Evolutionary conservation across 306 rosid species (phyloP), one percentile per base, ranked within the genome.

Genomic region (Erythrophleum fordii): DNA sequence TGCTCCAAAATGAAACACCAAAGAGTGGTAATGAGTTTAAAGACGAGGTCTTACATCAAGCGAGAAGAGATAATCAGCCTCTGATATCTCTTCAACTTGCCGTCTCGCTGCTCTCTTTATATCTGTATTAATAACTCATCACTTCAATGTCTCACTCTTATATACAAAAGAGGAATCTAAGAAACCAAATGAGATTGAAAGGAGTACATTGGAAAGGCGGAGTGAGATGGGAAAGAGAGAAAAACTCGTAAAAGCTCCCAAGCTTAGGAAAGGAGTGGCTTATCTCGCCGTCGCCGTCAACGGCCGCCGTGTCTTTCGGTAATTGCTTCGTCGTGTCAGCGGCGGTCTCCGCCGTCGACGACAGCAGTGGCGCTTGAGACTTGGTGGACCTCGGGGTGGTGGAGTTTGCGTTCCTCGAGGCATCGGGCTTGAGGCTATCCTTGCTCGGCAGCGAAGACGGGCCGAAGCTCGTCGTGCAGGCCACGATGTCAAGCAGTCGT

Each of bases 201-300:
- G 3, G 42, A 28, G 51, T 91, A 95, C 99, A 91, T 69, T 93
- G 99, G 73, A 95, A 80, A 46, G 99, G 99, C 0, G 97, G 94
- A 61, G 88, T 89, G 85, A 93, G 97, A 52, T 93, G 89, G 11
- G 98, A 88, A 55, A 95, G 98, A 64, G 98, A 95, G 86, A 95
- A 95, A 81, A 95, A 95, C 82, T 95, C 98, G 82, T 93, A 95
- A 83, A 95, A 95, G 78, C 90, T 89, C 18, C 92, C 98, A 5
- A 93, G 96, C 83, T 91, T 90, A 18, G 97, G 94, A 68, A 81
- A 89, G 18, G 99, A 89, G 62, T 93, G 90, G 83, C 90, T 90
- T 45, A 89, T 83, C 51, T 95, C 99, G 31, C 87, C 83, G 55
- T 93, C 99, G 29, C 73, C 85, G 8, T 89, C 94, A 11, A 52